phyloP scores from a whole-genome alignment of 441 rosid genomes.

The Croton laevigatus region DNA sequence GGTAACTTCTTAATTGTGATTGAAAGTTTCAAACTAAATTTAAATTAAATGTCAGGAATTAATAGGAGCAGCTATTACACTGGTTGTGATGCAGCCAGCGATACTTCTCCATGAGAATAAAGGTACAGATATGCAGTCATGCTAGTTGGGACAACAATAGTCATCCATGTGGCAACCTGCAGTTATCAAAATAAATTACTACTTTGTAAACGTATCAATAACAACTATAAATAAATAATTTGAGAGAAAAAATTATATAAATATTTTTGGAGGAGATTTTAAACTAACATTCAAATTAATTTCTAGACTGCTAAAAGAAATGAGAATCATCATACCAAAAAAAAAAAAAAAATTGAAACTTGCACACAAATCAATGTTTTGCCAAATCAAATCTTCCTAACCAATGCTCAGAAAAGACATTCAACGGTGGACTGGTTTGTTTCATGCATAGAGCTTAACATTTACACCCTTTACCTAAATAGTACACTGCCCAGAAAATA shows the following conservation, averaged over 20 bases:
- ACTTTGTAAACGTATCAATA: neutral
- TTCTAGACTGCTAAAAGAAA: slow-evolving; percentile 5
- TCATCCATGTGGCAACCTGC: slow-evolving; percentile 97
- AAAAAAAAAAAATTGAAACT: neutral
- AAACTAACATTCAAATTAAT: neutral
- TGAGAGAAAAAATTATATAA: neutral
- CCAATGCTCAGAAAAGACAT: slow-evolving; percentile 1
- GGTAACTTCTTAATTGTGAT: neutral
- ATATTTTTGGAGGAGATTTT: neutral
- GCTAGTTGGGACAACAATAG: slow-evolving; percentile 81
- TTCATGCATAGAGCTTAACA: neutral
- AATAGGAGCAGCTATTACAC: slow-evolving; percentile 93
- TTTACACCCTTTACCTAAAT: slow-evolving; percentile 1
- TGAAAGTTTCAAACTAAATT: slow-evolving; percentile 6
- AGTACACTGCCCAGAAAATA: neutral
- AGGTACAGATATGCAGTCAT: slow-evolving; percentile 93
- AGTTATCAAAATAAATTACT: slow-evolving; percentile 26
- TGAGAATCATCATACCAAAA: neutral
- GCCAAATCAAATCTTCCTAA: neutral
- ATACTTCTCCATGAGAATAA: slow-evolving; percentile 93
- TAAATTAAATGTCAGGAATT: slow-evolving; percentile 12
- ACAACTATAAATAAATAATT: neutral
- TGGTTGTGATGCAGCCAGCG: slow-evolving; percentile 97
- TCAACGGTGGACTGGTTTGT: neutral
- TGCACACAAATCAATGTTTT: neutral